Evolutionary conservation across 345 rosid species (phyloP), one percentile per base, ranked within the genome.

Genomic region (Sisymbrium irio): DNA sequence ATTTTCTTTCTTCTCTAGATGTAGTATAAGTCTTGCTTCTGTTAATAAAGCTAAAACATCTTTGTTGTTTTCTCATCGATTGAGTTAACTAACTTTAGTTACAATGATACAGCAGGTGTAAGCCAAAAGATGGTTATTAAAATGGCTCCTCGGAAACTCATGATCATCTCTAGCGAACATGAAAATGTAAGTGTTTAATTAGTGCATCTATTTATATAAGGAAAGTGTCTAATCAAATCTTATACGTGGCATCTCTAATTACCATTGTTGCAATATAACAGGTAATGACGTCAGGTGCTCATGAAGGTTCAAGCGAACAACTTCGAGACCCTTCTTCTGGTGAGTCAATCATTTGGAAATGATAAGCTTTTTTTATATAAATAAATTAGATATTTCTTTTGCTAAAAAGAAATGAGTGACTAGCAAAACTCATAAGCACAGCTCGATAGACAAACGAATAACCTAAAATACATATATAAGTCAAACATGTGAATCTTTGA

Each of bases 301-400:
- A 46, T 69, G 79, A 55, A 76, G 46, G 65, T 76, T 69, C 71
- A 45, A 55, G 42, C 11, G 22, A 76, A 56, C 75, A 76, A 69
- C 20, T 45, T 69, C 65, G 11, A 69, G 75, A 14, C 30, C 55
- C 75, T 45, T 69, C 75, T 58, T 59, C 71, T 17, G 71, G 79
- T 76, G 69, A 62, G 40, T 54, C 65, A 76, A 69, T 69, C 65
- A 69, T 67, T 67, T 30, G 69, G 33, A 41, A 32, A 60, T 60
- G 30, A 60, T 50, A 6, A 27, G 10, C 10, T 28, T 39, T 41
- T 55, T n/a, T n/a, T n/a, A n/a, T n/a, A n/a, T n/a, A n/a, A n/a
- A n/a, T n/a, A n/a, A n/a, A n/a, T 20, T 15, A 14, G 70, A 63
- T 12, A 64, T 64, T 44, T 64, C 0, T 28, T 42, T 54, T 17